Base-by-base conservation (phyloP, 2,329 filamentous ascomycete species). In the Anisogramma anomala region DNA sequence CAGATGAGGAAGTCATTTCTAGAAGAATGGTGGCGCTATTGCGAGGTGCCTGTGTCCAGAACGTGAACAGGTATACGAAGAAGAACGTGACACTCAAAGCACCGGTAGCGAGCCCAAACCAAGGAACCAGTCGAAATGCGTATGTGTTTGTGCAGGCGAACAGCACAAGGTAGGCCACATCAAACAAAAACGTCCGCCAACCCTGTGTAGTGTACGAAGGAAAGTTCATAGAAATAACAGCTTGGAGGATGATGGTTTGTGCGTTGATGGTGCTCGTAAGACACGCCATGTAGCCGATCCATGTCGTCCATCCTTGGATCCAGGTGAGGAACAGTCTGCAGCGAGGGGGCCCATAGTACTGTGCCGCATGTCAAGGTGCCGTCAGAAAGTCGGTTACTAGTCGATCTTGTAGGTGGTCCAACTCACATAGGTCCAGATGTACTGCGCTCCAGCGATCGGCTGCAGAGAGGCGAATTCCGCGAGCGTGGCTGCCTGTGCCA, bases 381-480 rank as follows among this genome's bases (percentile, higher is more conserved):
- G 26, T n/a, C 26, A 27, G 30, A 15, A 5, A 32, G 30, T 15
- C 15, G 7, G 15, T n/a, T 6, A 32, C 5, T n/a, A 15, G 7
- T 8, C n/a, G 30, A 18, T 8, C 6, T 2, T 13, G 11, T 6
- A 8, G 27, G n/a, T 15, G 27, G 27, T 30, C 13, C 22, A 23
- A 5, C 30, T 32, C 7, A 32, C 34, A 32, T 55, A 53, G 4
- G 61, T 65, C 62, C 62, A 65, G 45, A 64, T 60, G 43, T 66
- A 65, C 45, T 64, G 62, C 3, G 60, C 63, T 9, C 61, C 62
- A 0, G 62, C 62, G 26, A 63, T 55, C 3, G 61, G 61, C 13
- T 56, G 55, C 47, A 64, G 62, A 0, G 62, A 63, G 2, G 57
- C 58, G 52, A 65, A 50, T 45, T 65, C 62, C 6, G 57, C 62